Evolutionary conservation across 768 basidiomycete genomes (phyloP).

Genomic region (Gyrodon lividus): DNA sequence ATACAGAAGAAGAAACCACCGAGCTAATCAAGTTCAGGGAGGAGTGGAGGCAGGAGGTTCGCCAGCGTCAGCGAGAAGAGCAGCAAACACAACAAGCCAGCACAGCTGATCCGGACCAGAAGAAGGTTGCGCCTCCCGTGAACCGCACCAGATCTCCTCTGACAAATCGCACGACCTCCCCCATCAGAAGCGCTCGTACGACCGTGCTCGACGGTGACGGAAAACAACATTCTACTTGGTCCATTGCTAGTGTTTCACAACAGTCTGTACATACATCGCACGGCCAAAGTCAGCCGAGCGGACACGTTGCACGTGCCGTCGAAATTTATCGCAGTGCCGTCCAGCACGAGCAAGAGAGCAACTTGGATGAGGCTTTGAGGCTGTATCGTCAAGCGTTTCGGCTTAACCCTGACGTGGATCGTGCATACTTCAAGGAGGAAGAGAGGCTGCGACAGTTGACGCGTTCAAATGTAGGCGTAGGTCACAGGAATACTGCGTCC

Average conservation of each 20-base stretch:
- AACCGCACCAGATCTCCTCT: slow-evolving; percentile 3
- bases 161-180: background rate
- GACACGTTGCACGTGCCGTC: slow-evolving; percentile 48
- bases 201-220: slow-evolving; percentile 4
- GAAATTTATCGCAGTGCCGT: slow-evolving; percentile 70
- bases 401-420: slow-evolving; percentile 73
- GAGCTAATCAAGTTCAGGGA: slow-evolving; percentile 72
- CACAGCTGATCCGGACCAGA: background rate
- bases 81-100: slow-evolving; percentile 6
- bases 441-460: slow-evolving; percentile 21
- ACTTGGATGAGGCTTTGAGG: slow-evolving; percentile 71
- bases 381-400: slow-evolving; percentile 83
- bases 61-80: slow-evolving; percentile 27
- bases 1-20: slow-evolving; percentile 43
- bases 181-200: background rate
- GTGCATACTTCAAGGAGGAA: slow-evolving; percentile 62
- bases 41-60: slow-evolving; percentile 70
- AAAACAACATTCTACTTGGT: slow-evolving; percentile 5
- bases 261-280: slow-evolving; percentile 21
- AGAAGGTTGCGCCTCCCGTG: slow-evolving; percentile 6
- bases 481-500: slow-evolving; percentile 72
- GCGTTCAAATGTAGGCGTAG: slow-evolving; percentile 35
- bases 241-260: slow-evolving; percentile 16
- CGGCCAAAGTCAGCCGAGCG: slow-evolving; percentile 33
- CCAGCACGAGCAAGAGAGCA: slow-evolving; percentile 67